Evolutionary conservation across 768 basidiomycete species (phyloP).

Genomic region (Panaeolus cyanescens): DNA sequence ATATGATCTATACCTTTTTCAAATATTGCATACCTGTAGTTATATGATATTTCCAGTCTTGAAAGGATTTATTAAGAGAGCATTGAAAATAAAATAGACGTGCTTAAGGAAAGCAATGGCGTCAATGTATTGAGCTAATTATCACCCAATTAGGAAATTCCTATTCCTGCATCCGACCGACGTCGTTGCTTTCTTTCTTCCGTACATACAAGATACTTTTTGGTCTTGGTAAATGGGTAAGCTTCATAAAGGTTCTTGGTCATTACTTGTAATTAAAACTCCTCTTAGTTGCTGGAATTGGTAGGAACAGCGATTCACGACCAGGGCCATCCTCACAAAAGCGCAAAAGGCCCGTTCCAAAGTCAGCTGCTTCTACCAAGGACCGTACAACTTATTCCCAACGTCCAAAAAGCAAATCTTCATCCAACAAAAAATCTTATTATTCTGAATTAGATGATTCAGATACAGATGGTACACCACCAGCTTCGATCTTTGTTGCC

Average conservation of each 20-base stretch:
- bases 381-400: too few species aligned
- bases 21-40: not conserved
- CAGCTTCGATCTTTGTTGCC: conserved; percentile 2
- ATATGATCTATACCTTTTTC: not conserved
- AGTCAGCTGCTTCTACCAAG: too few species aligned
- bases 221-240: not conserved
- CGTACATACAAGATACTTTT: not conserved
- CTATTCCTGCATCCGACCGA: not conserved
- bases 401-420: too few species aligned
- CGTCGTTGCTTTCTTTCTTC: not conserved
- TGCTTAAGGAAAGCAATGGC: conserved; percentile 15
- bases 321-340: not conserved
- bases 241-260: not conserved
- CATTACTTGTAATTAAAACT: not conserved
- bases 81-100: conserved; percentile 5
- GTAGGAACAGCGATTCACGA: not conserved
- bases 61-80: not conserved
- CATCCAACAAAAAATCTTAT: not conserved
- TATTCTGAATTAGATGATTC: conserved; percentile 3
- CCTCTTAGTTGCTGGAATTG: not conserved
- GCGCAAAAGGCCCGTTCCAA: not conserved
- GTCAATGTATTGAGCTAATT: conserved; percentile 11
- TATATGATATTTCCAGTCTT: not conserved
- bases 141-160: not conserved
- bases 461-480: conserved; percentile 8